phyloP scores from a whole-genome alignment of 805 yeast genomes.

The Torulaspora microellipsoides region DNA sequence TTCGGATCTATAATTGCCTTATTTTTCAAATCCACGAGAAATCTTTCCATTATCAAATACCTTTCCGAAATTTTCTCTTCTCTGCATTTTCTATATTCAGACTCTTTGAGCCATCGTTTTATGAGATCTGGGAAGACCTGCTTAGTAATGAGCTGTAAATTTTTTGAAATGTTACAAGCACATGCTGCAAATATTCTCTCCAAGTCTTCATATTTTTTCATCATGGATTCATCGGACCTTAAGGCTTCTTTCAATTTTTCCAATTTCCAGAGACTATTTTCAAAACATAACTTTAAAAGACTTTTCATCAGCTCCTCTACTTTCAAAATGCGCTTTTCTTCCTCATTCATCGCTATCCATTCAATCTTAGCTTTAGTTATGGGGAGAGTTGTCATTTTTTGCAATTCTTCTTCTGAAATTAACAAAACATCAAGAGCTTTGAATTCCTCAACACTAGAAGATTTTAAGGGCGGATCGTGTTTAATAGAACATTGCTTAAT shows the following conservation, averaged over 20 bases:
- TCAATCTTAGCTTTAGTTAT: neutral
- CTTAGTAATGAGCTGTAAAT: neutral
- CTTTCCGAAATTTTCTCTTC: too few species aligned
- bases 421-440: neutral
- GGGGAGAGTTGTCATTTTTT: neutral
- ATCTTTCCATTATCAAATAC: too few species aligned
- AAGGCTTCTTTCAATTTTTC: constrained; percentile 1
- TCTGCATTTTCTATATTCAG: too few species aligned
- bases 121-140: constrained; percentile 1
- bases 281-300: neutral
- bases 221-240: neutral
- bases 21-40: too few species aligned
- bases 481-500: too few species aligned
- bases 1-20: too few species aligned
- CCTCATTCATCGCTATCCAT: neutral
- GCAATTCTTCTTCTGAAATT: constrained; percentile 3
- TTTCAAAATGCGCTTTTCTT: neutral
- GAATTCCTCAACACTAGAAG: too few species aligned
- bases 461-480: neutral
- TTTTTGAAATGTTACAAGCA: neutral
- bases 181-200: neutral
- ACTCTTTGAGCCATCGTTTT: neutral
- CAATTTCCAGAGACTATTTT: constrained; percentile 4
- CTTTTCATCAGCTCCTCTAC: neutral
- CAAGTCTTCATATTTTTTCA: neutral